These are phyloP conservation scores for Schwanniomyces yamadae DNA, from an alignment of 805 yeast genomes.

Conservation along the genomic window DNA sequence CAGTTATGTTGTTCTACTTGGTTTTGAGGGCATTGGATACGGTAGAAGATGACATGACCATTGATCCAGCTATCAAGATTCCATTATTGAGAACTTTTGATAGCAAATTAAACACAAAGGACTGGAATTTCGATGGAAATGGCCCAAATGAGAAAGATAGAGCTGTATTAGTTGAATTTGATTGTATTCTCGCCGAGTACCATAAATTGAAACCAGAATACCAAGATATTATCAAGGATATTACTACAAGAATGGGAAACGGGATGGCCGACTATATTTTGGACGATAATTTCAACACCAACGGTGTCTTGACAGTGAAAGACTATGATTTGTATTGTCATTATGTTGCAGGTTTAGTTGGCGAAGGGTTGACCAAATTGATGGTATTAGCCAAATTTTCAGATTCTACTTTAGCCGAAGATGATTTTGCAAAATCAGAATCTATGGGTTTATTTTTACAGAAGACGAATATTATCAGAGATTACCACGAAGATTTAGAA, in stretches of 20 bases:
- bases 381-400: constrained; percentile 75
- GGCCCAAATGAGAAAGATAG: constrained; percentile 81
- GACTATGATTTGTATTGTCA: constrained; percentile 93
- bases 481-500: constrained; percentile 84
- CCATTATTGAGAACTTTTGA: constrained; percentile 72
- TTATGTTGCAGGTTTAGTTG: constrained; percentile 96
- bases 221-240: constrained; percentile 74
- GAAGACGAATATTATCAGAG: constrained; percentile 94
- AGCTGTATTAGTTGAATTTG: constrained; percentile 76
- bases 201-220: constrained; percentile 72
- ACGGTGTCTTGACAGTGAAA: constrained; percentile 72
- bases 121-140: constrained; percentile 80
- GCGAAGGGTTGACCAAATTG: constrained; percentile 88
- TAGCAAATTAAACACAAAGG: constrained; percentile 56
- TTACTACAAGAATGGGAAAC: constrained; percentile 85
- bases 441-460: constrained; percentile 96
- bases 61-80: constrained; percentile 67
- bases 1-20: constrained; percentile 80
- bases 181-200: constrained; percentile 64
- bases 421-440: constrained; percentile 59
- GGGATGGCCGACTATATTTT: constrained; percentile 95
- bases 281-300: constrained; percentile 72
- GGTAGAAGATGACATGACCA: constrained; percentile 92
- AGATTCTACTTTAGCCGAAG: constrained; percentile 44
- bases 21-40: constrained; percentile 91